These are phyloP conservation scores for Coelastrella sp. DNA, from an alignment of 139 green algal species.

Conservation along the genomic window DNA sequence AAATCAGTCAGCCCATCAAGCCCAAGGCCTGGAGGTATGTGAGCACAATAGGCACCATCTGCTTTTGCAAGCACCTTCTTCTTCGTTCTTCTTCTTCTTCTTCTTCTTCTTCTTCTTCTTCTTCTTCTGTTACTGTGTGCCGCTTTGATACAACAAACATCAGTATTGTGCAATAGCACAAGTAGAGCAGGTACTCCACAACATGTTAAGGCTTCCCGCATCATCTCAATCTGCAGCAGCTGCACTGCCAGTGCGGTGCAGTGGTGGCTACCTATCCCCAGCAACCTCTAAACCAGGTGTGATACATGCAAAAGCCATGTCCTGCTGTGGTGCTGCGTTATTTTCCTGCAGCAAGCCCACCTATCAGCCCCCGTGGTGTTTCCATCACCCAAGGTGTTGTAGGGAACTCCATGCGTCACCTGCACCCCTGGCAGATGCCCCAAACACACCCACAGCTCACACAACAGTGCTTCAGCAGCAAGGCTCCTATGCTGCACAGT, in stretches of 20 bases:
- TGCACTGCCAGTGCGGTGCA: too few relatives aligned
- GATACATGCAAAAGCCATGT: too few relatives aligned
- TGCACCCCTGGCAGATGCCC: slow-evolving; percentile 18
- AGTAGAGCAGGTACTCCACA: neutral
- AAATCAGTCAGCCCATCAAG: neutral
- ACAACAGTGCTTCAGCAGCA: neutral
- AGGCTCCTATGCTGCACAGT: neutral
- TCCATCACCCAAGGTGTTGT: neutral
- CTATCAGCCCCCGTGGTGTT: neutral
- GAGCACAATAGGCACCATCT: neutral
- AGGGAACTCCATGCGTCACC: neutral
- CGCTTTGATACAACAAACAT: neutral
- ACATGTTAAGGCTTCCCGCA: neutral
- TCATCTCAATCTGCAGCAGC: neutral
- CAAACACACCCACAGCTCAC: neutral
- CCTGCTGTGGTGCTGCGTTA: neutral
- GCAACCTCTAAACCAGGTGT: too few relatives aligned
- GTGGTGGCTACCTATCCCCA: too few relatives aligned
- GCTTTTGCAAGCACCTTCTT: neutral
- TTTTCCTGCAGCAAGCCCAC: neutral
- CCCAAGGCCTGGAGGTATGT: neutral
- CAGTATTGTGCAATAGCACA: neutral
- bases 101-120: neutral
- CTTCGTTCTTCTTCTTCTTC: too few relatives aligned
- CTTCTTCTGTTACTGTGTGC: neutral